Percentiles rank a stretch among this genome's conserved stretches.
Conservation (phyloP, 163 green algal genomes). For the Chloroidium sp. region DNA sequence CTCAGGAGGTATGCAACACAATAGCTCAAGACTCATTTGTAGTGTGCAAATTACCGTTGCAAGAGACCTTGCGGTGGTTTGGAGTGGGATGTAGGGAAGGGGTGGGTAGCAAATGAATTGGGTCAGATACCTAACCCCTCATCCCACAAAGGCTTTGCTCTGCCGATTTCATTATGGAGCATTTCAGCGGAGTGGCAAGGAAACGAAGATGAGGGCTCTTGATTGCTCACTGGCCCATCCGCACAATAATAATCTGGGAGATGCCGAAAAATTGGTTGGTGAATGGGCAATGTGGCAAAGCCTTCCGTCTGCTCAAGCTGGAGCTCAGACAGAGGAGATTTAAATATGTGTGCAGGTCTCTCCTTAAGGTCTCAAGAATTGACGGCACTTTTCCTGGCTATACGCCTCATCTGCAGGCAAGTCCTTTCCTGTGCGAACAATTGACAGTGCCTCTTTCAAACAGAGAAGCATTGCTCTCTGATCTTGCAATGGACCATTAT, state of each 20-base stretch:
- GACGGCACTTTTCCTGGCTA: constrained; percentile 78
- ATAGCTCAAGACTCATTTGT: neutral
- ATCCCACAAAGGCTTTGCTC: too few species aligned
- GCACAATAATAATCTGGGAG: neutral
- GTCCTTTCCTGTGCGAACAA: neutral
- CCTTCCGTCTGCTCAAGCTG: neutral
- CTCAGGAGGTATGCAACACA: constrained; percentile 35
- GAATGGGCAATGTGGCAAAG: too few species aligned
- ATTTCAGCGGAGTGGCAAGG: too few species aligned
- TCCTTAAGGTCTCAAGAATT: constrained; percentile 85
- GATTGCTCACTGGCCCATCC: neutral
- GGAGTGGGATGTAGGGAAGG: too few species aligned
- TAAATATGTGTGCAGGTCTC: constrained; percentile 54
- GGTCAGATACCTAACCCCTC: too few species aligned
- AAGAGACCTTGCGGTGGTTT: neutral
- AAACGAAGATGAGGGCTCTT: too few species aligned
- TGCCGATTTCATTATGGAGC: too few species aligned
- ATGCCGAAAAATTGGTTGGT: neutral
- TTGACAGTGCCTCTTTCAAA: too few species aligned
- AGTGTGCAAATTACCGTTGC: neutral
- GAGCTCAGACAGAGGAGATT: too few species aligned
- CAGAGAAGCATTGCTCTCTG: too few species aligned
- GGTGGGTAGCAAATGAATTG: too few species aligned
- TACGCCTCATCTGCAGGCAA: constrained; percentile 88
- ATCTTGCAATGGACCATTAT: too few species aligned